Conservation (phyloP, 2,329 filamentous ascomycete species). For the Trichoderma simmonsii region DNA sequence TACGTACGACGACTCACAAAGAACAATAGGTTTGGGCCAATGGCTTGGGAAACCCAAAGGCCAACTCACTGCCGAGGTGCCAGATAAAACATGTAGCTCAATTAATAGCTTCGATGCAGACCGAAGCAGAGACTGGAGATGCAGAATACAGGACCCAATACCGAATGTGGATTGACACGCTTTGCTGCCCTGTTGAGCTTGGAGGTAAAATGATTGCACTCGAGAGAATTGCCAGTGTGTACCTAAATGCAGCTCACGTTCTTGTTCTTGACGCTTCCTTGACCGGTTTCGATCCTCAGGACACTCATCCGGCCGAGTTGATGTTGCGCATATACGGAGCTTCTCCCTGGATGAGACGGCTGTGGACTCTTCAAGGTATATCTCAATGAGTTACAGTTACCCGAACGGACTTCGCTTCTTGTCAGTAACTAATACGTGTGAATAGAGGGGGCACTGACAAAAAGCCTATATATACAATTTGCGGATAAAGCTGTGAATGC, state of each 20-base stretch:
- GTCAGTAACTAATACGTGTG: neutral
- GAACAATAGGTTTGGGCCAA: conserved; percentile 34
- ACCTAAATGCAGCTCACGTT: conserved; percentile 31
- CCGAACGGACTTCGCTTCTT: neutral
- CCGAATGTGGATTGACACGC: conserved; percentile 34
- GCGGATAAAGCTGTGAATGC: conserved; percentile 27
- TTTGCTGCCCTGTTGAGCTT: conserved; percentile 32
- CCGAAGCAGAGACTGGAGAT: neutral
- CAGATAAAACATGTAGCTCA: conserved; percentile 29
- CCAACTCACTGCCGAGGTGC: conserved; percentile 32
- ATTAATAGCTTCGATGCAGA: conserved; percentile 25
- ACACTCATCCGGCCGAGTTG: conserved; percentile 26
- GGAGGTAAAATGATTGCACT: conserved; percentile 30
- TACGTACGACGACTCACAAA: neutral
- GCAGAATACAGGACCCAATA: conserved; percentile 16
- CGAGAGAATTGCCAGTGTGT: conserved; percentile 33
- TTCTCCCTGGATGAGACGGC: conserved; percentile 38
- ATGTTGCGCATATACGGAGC: conserved; percentile 31
- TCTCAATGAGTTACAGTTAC: neutral
- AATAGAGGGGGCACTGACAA: conserved; percentile 33
- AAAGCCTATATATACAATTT: conserved; percentile 34
- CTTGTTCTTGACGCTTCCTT: conserved; percentile 35
- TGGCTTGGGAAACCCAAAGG: conserved; percentile 32
- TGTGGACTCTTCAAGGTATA: conserved; percentile 40
- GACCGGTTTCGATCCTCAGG: conserved; percentile 22